These are phyloP conservation scores for Mortierella sp. DNA, from an alignment of 371 early-diverging fungal species.

Conservation along the genomic window DNA sequence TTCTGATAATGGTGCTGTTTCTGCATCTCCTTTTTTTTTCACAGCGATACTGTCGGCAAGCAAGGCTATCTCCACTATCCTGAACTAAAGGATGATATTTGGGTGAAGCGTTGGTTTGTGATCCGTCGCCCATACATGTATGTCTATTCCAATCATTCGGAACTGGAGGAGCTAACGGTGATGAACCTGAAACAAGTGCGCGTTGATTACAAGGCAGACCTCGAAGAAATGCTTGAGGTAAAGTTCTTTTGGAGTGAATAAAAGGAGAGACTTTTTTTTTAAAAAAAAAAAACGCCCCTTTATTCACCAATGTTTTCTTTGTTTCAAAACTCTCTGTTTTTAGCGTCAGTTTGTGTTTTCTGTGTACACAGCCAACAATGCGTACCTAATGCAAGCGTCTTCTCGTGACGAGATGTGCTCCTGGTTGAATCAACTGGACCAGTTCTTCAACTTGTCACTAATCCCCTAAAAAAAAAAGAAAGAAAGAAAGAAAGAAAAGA, in stretches of 20 bases:
- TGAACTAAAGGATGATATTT: slow-evolving; percentile 69
- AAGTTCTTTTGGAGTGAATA: slow-evolving; percentile 6
- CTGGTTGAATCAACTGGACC: slow-evolving; percentile 70
- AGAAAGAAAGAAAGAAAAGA: too few relatives aligned
- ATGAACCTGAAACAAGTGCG: slow-evolving; percentile 79
- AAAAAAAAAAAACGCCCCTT: neutral
- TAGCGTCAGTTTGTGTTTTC: slow-evolving; percentile 80
- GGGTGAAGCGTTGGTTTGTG: slow-evolving; percentile 87
- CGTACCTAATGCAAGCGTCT: slow-evolving; percentile 80
- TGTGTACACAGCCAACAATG: slow-evolving; percentile 81
- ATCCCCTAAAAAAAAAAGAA: slow-evolving; percentile 20
- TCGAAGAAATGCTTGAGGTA: slow-evolving; percentile 76
- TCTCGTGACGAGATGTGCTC: slow-evolving; percentile 74
- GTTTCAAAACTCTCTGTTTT: slow-evolving; percentile 9
- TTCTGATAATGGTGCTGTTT: too few relatives aligned
- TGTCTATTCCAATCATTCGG: slow-evolving; percentile 72
- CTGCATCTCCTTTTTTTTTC: neutral
- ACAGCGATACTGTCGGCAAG: slow-evolving; percentile 67
- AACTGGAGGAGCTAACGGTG: slow-evolving; percentile 75
- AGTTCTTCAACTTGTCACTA: slow-evolving; percentile 38
- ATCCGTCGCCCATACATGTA: slow-evolving; percentile 88
- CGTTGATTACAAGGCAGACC: slow-evolving; percentile 73
- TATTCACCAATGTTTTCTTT: neutral
- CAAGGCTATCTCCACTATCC: slow-evolving; percentile 71
- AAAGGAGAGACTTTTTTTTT: neutral